phyloP scores from a whole-genome alignment of 169 alveolate species.

The Plasmodium billcollinsi region DNA sequence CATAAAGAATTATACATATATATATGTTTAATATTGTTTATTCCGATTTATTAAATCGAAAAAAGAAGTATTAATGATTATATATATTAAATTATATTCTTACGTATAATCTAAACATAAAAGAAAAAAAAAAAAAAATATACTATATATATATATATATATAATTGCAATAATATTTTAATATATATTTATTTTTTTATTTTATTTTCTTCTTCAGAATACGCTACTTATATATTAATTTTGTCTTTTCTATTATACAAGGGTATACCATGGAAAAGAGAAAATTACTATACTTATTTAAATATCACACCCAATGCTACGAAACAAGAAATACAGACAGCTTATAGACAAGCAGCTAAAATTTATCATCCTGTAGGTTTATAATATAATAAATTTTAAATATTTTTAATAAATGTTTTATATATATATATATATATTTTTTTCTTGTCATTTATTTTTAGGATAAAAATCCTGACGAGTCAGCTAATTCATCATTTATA shows the following conservation, averaged over 20 bases:
- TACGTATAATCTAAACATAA: too few species aligned
- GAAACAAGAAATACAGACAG: slow-evolving; percentile 74
- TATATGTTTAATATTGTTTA: too few species aligned
- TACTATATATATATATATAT: not conserved
- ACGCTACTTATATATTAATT: slow-evolving; percentile 47
- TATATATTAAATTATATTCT: not conserved
- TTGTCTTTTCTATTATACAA: slow-evolving; percentile 64
- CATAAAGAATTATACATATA: too few species aligned
- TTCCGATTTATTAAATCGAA: too few species aligned
- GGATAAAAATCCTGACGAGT: slow-evolving; percentile 70
- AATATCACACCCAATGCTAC: slow-evolving; percentile 69
- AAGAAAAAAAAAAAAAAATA: not conserved
- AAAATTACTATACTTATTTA: slow-evolving; percentile 46
- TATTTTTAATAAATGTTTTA: not conserved
- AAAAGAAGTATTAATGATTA: not conserved
- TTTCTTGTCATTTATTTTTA: not conserved
- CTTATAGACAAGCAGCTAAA: slow-evolving; percentile 76
- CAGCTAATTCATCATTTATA: slow-evolving; percentile 65
- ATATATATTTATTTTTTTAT: not conserved
- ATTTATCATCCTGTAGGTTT: slow-evolving; percentile 70
- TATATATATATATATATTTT: not conserved
- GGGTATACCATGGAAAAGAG: slow-evolving; percentile 77
- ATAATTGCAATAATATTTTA: not conserved
- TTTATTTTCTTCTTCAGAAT: slow-evolving; percentile 16
- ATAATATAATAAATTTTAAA: not conserved